A percentile compares a stretch with the other conserved stretches of the same genome.
Conservation (phyloP, 345 rosid species). For the Bruguiera sexangula region DNA sequence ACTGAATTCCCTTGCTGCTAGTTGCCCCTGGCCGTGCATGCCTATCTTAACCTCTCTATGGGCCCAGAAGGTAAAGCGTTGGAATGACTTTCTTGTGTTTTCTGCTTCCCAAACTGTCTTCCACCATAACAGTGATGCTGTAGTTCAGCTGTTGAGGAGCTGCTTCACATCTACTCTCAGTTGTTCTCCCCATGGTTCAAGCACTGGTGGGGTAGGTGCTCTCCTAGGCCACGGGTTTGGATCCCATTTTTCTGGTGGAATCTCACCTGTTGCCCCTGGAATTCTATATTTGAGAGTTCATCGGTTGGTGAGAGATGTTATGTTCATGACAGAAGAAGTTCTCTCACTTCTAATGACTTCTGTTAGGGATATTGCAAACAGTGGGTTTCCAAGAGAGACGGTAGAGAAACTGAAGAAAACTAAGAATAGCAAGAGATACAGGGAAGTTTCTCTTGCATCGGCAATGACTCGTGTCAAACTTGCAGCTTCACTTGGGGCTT, state of each 20-base stretch:
- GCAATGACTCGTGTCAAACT: conserved; percentile 76
- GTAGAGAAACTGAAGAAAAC: conserved; percentile 59
- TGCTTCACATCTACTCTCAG: conserved; percentile 85
- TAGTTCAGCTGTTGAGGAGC: conserved; percentile 78
- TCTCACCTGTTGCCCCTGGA: conserved; percentile 90
- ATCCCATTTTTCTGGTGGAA: conserved; percentile 72
- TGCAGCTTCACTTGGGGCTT: conserved; percentile 91
- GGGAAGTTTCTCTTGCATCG: conserved; percentile 71
- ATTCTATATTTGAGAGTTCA: conserved; percentile 74
- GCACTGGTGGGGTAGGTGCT: conserved; percentile 84
- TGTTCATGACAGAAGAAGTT: conserved; percentile 80
- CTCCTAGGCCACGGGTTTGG: conserved; percentile 96
- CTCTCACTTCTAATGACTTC: conserved; percentile 73
- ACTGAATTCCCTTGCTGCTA: conserved; percentile 68
- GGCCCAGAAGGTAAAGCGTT: conserved; percentile 94
- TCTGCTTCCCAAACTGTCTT: conserved; percentile 90
- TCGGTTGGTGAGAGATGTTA: conserved; percentile 61
- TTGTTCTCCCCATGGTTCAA: conserved; percentile 47
- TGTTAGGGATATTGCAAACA: conserved; percentile 67
- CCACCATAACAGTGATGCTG: conserved; percentile 87
- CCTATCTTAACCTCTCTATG: conserved; percentile 80
- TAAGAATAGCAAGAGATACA: conserved; percentile 63
- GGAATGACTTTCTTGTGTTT: conserved; percentile 86
- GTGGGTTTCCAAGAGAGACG: conserved; percentile 48
- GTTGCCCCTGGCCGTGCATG: conserved; percentile 99